Conservation (phyloP, 345 rosid species). For the Gossypioides kirkii region DNA sequence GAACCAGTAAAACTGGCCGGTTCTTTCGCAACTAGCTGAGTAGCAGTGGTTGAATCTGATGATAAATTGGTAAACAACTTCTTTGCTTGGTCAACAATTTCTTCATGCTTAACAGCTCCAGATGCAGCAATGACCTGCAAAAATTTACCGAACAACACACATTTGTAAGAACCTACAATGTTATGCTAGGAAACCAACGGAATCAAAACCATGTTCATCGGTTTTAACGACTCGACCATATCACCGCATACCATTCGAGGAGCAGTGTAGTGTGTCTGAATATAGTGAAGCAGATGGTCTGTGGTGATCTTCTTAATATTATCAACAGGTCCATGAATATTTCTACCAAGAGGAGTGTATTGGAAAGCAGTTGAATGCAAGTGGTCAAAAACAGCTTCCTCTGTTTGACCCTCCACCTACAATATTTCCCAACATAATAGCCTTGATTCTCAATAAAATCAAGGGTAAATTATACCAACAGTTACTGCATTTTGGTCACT, state of each 20-base stretch:
- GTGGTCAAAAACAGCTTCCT: constrained; percentile 95
- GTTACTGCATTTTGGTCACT: too few relatives aligned
- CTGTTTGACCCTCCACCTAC: constrained; percentile 88
- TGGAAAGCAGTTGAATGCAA: constrained; percentile 97
- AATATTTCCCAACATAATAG: constrained; percentile 8
- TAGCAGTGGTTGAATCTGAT: constrained; percentile 72
- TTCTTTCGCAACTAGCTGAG: constrained; percentile 72
- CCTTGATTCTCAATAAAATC: too few relatives aligned
- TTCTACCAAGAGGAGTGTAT: constrained; percentile 85
- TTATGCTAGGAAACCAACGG: background rate
- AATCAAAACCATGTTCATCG: background rate
- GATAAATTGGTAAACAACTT: constrained; percentile 76
- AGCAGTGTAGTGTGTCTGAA: constrained; percentile 91
- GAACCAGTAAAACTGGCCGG: constrained; percentile 90
- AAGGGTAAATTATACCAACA: too few relatives aligned
- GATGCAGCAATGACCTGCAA: constrained; percentile 86
- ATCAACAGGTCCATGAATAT: constrained; percentile 87
- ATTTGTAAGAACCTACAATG: too few relatives aligned
- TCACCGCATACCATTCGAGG: constrained; percentile 75
- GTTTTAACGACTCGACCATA: background rate
- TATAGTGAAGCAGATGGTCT: constrained; percentile 72
- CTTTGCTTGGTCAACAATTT: constrained; percentile 79
- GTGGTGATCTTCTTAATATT: constrained; percentile 75
- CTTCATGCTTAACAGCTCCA: constrained; percentile 98
- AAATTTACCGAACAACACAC: background rate